These are phyloP conservation scores for Colletotrichum simmondsii DNA, from an alignment of 2,329 filamentous ascomycete species.

Conservation along the genomic window DNA sequence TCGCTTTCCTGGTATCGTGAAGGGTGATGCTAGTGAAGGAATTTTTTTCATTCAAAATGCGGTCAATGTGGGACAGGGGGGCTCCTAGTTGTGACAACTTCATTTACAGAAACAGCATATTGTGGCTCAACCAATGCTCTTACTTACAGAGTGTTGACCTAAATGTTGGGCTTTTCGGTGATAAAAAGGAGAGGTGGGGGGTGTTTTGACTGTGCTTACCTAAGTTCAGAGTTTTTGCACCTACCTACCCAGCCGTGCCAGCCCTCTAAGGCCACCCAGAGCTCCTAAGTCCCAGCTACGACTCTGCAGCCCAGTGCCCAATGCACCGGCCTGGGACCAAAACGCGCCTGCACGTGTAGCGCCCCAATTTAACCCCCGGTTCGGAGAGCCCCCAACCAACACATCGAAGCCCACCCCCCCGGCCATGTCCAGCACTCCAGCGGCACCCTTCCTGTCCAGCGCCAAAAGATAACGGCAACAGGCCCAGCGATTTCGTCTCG, in stretches of 20 bases:
- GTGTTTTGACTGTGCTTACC: neutral
- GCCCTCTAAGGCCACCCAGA: neutral
- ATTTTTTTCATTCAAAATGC: neutral
- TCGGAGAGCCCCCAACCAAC: conserved; percentile 34
- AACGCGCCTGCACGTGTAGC: conserved; percentile 32
- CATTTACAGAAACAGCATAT: neutral
- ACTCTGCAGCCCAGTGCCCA: conserved; percentile 22
- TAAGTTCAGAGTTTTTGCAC: conserved; percentile 1
- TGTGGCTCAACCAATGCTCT: conserved; percentile 1
- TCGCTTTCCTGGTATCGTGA: neutral
- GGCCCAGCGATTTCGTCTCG: conserved; percentile 31
- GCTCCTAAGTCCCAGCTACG: neutral
- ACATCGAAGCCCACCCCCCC: neutral
- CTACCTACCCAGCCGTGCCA: conserved; percentile 7
- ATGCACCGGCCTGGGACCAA: conserved; percentile 20
- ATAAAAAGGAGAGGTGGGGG: neutral
- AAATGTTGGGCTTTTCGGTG: neutral
- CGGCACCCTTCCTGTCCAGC: conserved; percentile 22
- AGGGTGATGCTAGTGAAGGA: conserved; percentile 7
- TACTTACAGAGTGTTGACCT: neutral
- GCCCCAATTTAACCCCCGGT: conserved; percentile 33
- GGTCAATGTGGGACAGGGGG: conserved; percentile 7
- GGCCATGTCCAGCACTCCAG: conserved; percentile 25
- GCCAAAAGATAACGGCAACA: conserved; percentile 34
- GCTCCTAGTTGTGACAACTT: neutral